phyloP scores from a whole-genome alignment of 805 yeast genomes.

The Metschnikowia similis region DNA sequence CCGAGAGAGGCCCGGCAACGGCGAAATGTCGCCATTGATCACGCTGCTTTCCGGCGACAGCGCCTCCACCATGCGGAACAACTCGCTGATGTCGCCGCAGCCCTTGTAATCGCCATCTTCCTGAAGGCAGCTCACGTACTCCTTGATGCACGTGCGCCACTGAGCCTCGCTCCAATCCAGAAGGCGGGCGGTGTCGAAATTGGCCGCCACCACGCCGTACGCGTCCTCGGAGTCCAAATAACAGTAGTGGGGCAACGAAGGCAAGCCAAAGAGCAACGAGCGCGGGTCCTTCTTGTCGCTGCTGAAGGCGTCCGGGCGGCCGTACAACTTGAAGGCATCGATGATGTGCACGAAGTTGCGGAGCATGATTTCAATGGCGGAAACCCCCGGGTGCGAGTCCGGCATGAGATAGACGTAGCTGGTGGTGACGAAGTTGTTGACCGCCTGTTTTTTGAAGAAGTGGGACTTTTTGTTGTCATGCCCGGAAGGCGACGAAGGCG shows the following conservation, averaged over 20 bases:
- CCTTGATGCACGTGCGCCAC: slow-evolving; percentile 28
- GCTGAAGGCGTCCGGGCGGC: slow-evolving; percentile 67
- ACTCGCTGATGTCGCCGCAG: slow-evolving; percentile 30
- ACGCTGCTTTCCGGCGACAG: slow-evolving; percentile 5
- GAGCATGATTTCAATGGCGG: slow-evolving; percentile 68
- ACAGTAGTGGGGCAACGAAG: slow-evolving; percentile 65
- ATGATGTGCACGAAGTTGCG: slow-evolving; percentile 64
- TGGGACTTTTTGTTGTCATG: slow-evolving; percentile 1
- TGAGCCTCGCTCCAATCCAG: slow-evolving; percentile 25
- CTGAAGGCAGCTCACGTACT: slow-evolving; percentile 12
- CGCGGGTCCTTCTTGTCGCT: slow-evolving; percentile 66
- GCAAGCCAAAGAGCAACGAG: slow-evolving; percentile 70
- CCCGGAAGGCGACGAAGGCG: slow-evolving; percentile 5
- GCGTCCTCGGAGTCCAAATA: slow-evolving; percentile 41
- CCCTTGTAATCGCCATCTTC: slow-evolving; percentile 29
- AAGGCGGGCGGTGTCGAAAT: slow-evolving; percentile 16
- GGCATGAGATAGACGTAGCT: slow-evolving; percentile 65
- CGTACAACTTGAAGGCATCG: slow-evolving; percentile 68
- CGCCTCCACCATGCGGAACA: slow-evolving; percentile 25
- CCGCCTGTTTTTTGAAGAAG: slow-evolving; percentile 27
- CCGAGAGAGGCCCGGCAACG: not conserved
- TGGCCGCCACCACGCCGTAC: slow-evolving; percentile 16
- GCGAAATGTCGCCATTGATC: slow-evolving; percentile 4
- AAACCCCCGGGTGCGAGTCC: slow-evolving; percentile 65
- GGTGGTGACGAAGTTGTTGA: slow-evolving; percentile 28